Percentiles rank a stretch among this genome's conserved stretches.
phyloP scores from a whole-genome alignment of 257 asterid species.

The Petrea volubilis region DNA sequence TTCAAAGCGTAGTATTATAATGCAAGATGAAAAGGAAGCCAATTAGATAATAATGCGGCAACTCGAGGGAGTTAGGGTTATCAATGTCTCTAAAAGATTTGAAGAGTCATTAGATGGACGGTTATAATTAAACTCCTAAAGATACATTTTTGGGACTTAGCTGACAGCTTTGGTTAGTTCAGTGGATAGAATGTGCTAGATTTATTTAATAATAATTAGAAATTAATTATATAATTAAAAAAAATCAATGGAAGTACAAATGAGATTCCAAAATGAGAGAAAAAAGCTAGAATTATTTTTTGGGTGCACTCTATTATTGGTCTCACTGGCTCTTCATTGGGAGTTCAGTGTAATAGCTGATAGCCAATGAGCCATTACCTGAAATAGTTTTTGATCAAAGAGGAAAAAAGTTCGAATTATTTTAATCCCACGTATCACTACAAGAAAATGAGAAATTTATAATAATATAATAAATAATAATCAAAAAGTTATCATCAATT shows the following conservation, averaged over 20 bases:
- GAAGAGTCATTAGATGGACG: constrained; percentile 39
- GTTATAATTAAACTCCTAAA: constrained; percentile 26
- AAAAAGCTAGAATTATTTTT: too few relatives aligned
- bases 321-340: constrained; percentile 5
- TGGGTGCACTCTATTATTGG: constrained; percentile 8
- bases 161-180: constrained; percentile 21
- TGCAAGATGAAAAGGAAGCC: not conserved
- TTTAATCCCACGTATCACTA: too few relatives aligned
- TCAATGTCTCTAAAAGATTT: constrained; percentile 38
- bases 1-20: not conserved
- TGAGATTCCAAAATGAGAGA: constrained; percentile 3
- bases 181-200: constrained; percentile 48
- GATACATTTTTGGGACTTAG: not conserved
- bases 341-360: not conserved
- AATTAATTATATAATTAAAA: not conserved
- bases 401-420: too few relatives aligned
- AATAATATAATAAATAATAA: too few relatives aligned
- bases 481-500: too few relatives aligned
- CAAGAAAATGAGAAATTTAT: too few relatives aligned
- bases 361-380: too few relatives aligned
- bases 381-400: too few relatives aligned
- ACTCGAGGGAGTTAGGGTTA: constrained; percentile 27
- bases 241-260: constrained; percentile 16
- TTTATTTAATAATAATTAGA: not conserved
- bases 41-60: constrained; percentile 4